phyloP scores from a whole-genome alignment of 805 yeast species.

The Monosporozyma unispora region DNA sequence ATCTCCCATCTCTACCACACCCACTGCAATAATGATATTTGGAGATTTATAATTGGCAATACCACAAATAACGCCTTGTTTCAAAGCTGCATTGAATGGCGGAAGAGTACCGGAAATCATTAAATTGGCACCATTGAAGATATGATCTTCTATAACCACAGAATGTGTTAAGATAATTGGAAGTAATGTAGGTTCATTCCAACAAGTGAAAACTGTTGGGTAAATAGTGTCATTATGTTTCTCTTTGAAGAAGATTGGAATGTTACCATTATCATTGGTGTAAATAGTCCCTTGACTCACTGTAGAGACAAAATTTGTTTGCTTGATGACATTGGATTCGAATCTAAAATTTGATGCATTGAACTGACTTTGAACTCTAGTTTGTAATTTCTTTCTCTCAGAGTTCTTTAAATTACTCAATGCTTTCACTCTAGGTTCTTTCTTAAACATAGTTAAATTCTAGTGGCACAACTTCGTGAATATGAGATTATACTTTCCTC shows the following conservation, averaged over 20 bases:
- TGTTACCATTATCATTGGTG: slow-evolving; percentile 45
- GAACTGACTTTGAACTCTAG: slow-evolving; percentile 38
- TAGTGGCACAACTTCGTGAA: not conserved
- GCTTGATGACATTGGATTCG: slow-evolving; percentile 38
- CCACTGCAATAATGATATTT: slow-evolving; percentile 61
- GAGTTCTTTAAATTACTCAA: slow-evolving; percentile 73
- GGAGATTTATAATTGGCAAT: slow-evolving; percentile 56
- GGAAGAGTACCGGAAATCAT: slow-evolving; percentile 65
- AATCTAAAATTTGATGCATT: slow-evolving; percentile 18
- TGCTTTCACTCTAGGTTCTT: slow-evolving; percentile 50
- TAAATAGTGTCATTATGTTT: slow-evolving; percentile 42
- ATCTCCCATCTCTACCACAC: slow-evolving; percentile 43
- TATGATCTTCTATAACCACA: slow-evolving; percentile 49
- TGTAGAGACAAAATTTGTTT: slow-evolving; percentile 52
- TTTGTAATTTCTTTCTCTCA: slow-evolving; percentile 46
- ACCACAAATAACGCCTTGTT: slow-evolving; percentile 57
- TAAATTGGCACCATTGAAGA: slow-evolving; percentile 73
- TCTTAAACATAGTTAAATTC: slow-evolving; percentile 23
- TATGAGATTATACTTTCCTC: no score
- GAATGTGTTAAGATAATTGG: slow-evolving; percentile 67
- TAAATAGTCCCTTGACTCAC: slow-evolving; percentile 53
- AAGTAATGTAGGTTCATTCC: slow-evolving; percentile 58
- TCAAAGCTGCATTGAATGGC: slow-evolving; percentile 44
- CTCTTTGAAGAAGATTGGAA: slow-evolving; percentile 65
- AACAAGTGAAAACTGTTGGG: slow-evolving; percentile 68